Evolutionary conservation across 1,284 basidiomycete genomes (phyloP).

Genomic region (Schizophyllum commune): DNA sequence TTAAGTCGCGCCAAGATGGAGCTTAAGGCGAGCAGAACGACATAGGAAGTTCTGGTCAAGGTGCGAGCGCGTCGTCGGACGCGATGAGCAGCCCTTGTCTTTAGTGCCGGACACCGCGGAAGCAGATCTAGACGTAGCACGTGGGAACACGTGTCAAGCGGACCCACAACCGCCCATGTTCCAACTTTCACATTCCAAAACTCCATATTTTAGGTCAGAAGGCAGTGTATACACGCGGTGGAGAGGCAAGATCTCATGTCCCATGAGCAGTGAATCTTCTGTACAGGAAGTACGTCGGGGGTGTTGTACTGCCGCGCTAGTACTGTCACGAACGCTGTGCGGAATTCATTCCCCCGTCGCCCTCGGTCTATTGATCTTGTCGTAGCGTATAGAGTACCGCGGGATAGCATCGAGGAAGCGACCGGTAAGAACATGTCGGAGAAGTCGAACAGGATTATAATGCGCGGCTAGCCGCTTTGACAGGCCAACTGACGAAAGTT

Average conservation of each 20-base stretch:
- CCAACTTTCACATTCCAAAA: too few relatives aligned
- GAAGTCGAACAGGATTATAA: slow-evolving; percentile 39
- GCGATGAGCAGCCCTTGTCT: background rate
- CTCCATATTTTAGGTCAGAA: too few relatives aligned
- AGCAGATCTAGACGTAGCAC: background rate
- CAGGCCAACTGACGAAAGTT: slow-evolving; percentile 26
- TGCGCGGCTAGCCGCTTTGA: slow-evolving; percentile 37
- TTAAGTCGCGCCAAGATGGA: background rate
- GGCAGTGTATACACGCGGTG: too few relatives aligned
- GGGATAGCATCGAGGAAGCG: slow-evolving; percentile 37
- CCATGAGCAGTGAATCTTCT: too few relatives aligned
- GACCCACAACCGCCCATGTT: too few relatives aligned
- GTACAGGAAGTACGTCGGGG: too few relatives aligned
- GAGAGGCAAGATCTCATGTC: too few relatives aligned
- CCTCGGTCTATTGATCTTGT: slow-evolving; percentile 7
- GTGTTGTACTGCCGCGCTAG: too few relatives aligned
- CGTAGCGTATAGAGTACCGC: slow-evolving; percentile 35
- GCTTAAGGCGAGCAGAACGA: background rate
- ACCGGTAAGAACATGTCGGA: slow-evolving; percentile 34
- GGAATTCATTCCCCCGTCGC: background rate
- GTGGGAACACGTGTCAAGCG: too few relatives aligned
- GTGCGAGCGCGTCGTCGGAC: background rate
- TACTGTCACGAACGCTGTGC: background rate
- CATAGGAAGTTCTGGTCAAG: too few relatives aligned
- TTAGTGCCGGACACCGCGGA: background rate